Conservation (phyloP, 2,329 filamentous ascomycete genomes). For the Talaromyces marneffei region DNA sequence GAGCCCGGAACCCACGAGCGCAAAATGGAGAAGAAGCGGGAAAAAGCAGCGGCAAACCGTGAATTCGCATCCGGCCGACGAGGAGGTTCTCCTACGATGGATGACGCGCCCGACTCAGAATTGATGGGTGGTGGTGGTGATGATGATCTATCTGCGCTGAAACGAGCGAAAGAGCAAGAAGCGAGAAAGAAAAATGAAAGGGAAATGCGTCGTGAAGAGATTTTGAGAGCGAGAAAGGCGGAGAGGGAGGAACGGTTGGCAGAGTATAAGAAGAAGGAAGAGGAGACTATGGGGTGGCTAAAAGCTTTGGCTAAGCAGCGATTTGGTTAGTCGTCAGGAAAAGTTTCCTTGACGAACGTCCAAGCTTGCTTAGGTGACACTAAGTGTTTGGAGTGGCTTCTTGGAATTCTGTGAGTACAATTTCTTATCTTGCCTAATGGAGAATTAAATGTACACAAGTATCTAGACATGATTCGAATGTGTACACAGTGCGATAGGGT, state of each 20-base stretch:
- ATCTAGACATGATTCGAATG: neutral
- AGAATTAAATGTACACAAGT: neutral
- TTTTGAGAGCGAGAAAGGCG: slow-evolving; percentile 64
- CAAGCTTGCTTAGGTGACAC: neutral
- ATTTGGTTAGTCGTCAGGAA: slow-evolving; percentile 53
- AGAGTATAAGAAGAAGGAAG: slow-evolving; percentile 69
- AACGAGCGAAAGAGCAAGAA: slow-evolving; percentile 58
- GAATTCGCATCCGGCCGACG: slow-evolving; percentile 60
- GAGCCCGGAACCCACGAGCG: slow-evolving; percentile 78
- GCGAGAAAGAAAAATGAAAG: slow-evolving; percentile 75
- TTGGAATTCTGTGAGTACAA: neutral
- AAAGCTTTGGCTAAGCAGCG: slow-evolving; percentile 70
- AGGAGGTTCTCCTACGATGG: slow-evolving; percentile 53
- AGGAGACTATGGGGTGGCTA: slow-evolving; percentile 76
- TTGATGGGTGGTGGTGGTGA: slow-evolving; percentile 64
- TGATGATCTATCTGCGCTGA: slow-evolving; percentile 57
- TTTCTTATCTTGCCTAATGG: neutral
- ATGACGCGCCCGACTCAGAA: slow-evolving; percentile 64
- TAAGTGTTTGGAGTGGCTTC: neutral
- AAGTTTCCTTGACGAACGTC: neutral
- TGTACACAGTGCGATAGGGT: neutral
- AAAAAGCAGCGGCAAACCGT: slow-evolving; percentile 65
- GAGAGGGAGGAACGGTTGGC: slow-evolving; percentile 73
- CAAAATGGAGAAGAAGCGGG: slow-evolving; percentile 75
- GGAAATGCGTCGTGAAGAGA: slow-evolving; percentile 75